Evolutionary conservation across 1,284 basidiomycete genomes (phyloP).

Genomic region (Entoloma clypeatum): DNA sequence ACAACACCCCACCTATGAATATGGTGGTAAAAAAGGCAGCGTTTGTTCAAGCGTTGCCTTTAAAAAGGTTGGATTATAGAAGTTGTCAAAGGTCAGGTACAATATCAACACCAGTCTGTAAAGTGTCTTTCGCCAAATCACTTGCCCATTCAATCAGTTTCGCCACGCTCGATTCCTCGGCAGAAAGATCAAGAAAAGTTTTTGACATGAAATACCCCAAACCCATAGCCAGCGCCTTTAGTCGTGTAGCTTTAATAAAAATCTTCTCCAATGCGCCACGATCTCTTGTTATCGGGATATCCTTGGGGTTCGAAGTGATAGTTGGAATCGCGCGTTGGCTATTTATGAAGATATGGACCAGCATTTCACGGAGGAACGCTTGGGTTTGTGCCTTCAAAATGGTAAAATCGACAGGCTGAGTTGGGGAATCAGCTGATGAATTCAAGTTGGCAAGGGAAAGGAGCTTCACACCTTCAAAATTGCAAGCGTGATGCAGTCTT

Average conservation of each 20-base stretch:
- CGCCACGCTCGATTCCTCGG: conserved; percentile 37
- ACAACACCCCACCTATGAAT: conserved; percentile 67
- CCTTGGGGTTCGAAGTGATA: conserved; percentile 34
- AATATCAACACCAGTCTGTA: conserved; percentile 59
- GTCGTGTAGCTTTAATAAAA: conserved; percentile 62
- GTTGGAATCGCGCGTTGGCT: conserved; percentile 72
- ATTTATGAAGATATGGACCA: conserved; percentile 65
- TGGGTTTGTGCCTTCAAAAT: conserved; percentile 58
- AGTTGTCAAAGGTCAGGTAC: conserved; percentile 35
- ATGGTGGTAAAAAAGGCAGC: conserved; percentile 75
- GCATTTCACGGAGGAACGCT: conserved; percentile 66
- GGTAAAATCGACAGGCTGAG: conserved; percentile 87
- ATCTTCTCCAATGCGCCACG: conserved; percentile 67
- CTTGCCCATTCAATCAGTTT: conserved; percentile 62
- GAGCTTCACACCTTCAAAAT: conserved; percentile 71
- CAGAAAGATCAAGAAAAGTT: conserved; percentile 35
- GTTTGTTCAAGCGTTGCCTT: conserved; percentile 74
- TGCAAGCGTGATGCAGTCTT: conserved; percentile 48
- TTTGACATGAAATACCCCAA: conserved; percentile 64
- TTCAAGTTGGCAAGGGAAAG: not conserved
- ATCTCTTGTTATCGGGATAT: conserved; percentile 44
- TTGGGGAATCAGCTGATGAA: conserved; percentile 2
- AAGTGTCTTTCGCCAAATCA: conserved; percentile 61
- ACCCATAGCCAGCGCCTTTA: conserved; percentile 62
- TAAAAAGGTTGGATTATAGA: conserved; percentile 34